phyloP scores from a whole-genome alignment of 257 asterid genomes.

The Nicotiana obtusifolia region DNA sequence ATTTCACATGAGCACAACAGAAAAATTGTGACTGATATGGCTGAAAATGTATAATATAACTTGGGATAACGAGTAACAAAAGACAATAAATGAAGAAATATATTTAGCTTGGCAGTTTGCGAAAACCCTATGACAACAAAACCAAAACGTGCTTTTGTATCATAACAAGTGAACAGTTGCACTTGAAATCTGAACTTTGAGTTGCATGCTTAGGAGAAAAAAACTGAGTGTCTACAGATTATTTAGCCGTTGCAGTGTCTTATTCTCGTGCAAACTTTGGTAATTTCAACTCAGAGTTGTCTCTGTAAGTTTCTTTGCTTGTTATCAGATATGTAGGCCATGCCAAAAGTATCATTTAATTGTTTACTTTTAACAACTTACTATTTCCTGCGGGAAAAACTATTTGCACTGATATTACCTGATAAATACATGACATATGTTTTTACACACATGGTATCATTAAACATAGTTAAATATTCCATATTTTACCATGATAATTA shows the following conservation, averaged over 20 bases:
- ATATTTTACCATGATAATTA: too few species aligned
- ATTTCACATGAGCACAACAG: not conserved
- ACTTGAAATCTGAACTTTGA: slow-evolving; percentile 10
- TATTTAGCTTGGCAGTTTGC: not conserved
- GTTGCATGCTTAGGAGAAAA: not conserved
- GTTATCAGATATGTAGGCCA: not conserved
- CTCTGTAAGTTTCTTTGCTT: not conserved
- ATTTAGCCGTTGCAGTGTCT: slow-evolving; percentile 20
- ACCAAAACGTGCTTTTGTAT: not conserved
- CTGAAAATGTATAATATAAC: not conserved
- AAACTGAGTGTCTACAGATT: not conserved
- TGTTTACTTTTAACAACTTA: not conserved
- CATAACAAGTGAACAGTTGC: not conserved
- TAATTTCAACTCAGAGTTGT: not conserved
- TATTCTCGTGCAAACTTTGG: not conserved
- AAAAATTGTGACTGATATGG: not conserved
- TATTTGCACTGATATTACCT: too few species aligned
- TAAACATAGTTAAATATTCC: too few species aligned
- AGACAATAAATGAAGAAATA: not conserved
- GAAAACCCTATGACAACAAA: not conserved
- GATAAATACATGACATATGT: too few species aligned
- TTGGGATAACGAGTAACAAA: not conserved
- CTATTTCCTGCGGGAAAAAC: not conserved
- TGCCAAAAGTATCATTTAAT: not conserved
- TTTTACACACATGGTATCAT: too few species aligned